Evolutionary conservation across 1,139 yeast genomes (phyloP).

Genomic region (Candida sanyaensis): DNA sequence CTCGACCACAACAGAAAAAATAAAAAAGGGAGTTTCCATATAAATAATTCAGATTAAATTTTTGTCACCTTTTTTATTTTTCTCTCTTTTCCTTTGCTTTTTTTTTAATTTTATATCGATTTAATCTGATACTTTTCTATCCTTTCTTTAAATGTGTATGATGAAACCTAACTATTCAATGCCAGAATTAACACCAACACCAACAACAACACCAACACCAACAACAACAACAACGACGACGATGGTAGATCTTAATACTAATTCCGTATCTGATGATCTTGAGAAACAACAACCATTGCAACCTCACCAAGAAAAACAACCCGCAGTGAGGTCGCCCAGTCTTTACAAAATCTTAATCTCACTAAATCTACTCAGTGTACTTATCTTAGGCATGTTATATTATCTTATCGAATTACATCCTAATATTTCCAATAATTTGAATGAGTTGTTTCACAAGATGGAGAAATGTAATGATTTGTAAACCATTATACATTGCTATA

Average conservation of each 20-base stretch:
- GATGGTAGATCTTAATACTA: too few species aligned
- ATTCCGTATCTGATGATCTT: not conserved
- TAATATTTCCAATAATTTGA: not conserved
- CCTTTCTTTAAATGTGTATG: too few species aligned
- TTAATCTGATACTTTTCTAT: too few species aligned
- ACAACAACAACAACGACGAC: too few species aligned
- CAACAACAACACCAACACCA: too few species aligned
- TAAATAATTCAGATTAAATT: too few species aligned
- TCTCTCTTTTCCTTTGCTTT: too few species aligned
- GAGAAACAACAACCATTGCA: not conserved
- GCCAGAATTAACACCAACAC: not conserved
- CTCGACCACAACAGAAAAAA: too few species aligned
- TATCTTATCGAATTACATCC: not conserved
- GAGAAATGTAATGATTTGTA: constrained; percentile 4
- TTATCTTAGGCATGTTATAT: not conserved
- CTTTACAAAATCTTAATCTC: not conserved
- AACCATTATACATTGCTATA: not conserved
- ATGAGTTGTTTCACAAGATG: constrained; percentile 2
- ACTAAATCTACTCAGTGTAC: not conserved
- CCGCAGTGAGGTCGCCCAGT: not conserved
- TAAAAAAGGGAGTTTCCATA: too few species aligned
- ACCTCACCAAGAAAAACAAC: not conserved
- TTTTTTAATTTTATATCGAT: too few species aligned
- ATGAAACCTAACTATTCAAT: not conserved
- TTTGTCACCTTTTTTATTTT: too few species aligned